phyloP scores from a whole-genome alignment of 2,329 filamentous ascomycete genomes.

The Penicillium sp. region DNA sequence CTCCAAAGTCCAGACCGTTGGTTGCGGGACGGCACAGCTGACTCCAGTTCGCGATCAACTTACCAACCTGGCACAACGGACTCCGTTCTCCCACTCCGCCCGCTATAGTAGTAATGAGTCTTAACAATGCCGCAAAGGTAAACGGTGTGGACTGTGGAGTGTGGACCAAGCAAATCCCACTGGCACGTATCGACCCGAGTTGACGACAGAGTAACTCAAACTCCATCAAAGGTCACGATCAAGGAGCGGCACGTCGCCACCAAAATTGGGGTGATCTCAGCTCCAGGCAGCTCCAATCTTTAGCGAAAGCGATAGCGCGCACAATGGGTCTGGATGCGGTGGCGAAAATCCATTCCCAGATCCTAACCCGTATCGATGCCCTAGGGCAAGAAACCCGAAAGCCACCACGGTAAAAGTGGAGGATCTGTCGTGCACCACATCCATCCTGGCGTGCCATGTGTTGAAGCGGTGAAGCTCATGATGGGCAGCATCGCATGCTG shows the following conservation, averaged over 20 bases:
- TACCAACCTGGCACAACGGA: background rate
- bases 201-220: background rate
- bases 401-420: background rate
- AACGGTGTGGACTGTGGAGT: background rate
- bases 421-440: background rate
- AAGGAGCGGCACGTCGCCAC: background rate
- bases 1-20: background rate
- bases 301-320: conserved; percentile 28
- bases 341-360: background rate
- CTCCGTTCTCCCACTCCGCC: background rate
- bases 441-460: conserved; percentile 8
- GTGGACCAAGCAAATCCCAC: too few relatives aligned
- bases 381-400: background rate
- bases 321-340: conserved; percentile 14
- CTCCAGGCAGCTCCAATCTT: conserved; percentile 15
- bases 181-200: too few relatives aligned
- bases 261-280: conserved; percentile 8
- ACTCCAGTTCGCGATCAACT: background rate
- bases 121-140: background rate
- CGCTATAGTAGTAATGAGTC: background rate
- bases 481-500: background rate
- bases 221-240: background rate
- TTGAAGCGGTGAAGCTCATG: conserved; percentile 23
- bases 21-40: background rate
- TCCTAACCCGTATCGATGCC: background rate